Conservation (phyloP, 2,329 filamentous ascomycete genomes). For the Neonectria ditissima region DNA sequence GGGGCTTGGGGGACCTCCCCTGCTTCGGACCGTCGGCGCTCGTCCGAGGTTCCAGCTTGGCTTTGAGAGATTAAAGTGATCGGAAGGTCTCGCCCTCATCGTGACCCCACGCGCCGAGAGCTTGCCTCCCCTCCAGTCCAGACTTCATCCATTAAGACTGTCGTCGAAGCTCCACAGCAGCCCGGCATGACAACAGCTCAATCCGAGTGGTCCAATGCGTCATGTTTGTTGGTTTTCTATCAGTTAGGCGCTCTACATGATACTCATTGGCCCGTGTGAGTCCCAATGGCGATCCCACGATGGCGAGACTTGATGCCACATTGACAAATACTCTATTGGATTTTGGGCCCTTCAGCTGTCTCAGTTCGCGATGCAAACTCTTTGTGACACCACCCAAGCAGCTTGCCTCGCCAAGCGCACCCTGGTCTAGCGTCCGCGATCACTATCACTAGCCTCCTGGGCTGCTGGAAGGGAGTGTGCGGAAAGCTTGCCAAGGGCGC, state of each 20-base stretch:
- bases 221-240: not conserved
- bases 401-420: constrained; percentile 27
- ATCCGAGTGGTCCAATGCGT: constrained; percentile 1
- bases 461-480: constrained; percentile 13
- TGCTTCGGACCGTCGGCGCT: constrained; percentile 42
- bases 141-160: constrained; percentile 11
- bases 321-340: constrained; percentile 36
- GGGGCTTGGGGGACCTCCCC: constrained; percentile 16
- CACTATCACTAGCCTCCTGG: not conserved
- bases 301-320: constrained; percentile 29
- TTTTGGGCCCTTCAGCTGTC: constrained; percentile 1
- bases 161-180: constrained; percentile 6
- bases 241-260: not conserved
- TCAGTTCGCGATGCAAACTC: constrained; percentile 3
- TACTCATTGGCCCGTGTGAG: constrained; percentile 1
- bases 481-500: constrained; percentile 28
- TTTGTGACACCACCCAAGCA: constrained; percentile 18
- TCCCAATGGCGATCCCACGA: constrained; percentile 24
- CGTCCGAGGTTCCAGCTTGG: constrained; percentile 39
- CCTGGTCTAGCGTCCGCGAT: constrained; percentile 15
- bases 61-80: constrained; percentile 31
- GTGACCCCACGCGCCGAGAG: constrained; percentile 18
- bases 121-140: constrained; percentile 10
- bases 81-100: constrained; percentile 19
- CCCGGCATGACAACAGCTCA: not conserved